Evolutionary conservation across 169 alveolate species (phyloP).

Genomic region (Plasmodium relictum): DNA sequence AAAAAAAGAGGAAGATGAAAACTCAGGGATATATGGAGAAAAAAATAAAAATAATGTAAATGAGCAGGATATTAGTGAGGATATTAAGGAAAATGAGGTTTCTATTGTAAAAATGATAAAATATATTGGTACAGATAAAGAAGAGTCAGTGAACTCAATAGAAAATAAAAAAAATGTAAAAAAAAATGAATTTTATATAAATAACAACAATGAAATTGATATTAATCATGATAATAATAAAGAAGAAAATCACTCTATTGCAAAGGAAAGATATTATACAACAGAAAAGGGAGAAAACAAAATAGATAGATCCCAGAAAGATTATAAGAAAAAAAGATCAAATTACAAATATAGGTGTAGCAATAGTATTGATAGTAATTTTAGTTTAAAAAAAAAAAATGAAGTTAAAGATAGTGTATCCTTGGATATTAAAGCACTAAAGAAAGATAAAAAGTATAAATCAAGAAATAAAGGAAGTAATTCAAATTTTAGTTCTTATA

Average conservation of each 20-base stretch:
- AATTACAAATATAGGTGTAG: background rate
- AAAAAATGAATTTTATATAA: too few species aligned
- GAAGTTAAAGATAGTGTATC: background rate
- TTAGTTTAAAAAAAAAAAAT: constrained; percentile 16
- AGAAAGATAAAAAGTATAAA: constrained; percentile 9
- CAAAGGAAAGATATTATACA: background rate
- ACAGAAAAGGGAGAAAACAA: background rate
- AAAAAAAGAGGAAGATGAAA: too few species aligned
- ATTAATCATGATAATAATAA: background rate
- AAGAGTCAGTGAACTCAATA: too few species aligned
- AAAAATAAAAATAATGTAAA: too few species aligned
- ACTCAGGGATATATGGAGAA: too few species aligned
- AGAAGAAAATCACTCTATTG: too few species aligned
- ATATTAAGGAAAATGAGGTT: too few species aligned
- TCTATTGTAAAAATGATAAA: too few species aligned
- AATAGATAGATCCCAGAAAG: background rate
- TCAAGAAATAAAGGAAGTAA: constrained; percentile 4
- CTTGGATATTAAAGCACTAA: background rate
- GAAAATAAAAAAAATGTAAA: too few species aligned
- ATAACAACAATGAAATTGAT: too few species aligned
- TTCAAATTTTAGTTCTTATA: background rate
- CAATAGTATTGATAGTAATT: constrained; percentile 1
- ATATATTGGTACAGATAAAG: too few species aligned
- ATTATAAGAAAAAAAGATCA: background rate
- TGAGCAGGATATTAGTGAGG: too few species aligned